A percentile compares a stretch with the other conserved stretches of the same genome.
Conservation (phyloP, 2,329 filamentous ascomycete genomes). For the Aspergillus ochraceus region DNA sequence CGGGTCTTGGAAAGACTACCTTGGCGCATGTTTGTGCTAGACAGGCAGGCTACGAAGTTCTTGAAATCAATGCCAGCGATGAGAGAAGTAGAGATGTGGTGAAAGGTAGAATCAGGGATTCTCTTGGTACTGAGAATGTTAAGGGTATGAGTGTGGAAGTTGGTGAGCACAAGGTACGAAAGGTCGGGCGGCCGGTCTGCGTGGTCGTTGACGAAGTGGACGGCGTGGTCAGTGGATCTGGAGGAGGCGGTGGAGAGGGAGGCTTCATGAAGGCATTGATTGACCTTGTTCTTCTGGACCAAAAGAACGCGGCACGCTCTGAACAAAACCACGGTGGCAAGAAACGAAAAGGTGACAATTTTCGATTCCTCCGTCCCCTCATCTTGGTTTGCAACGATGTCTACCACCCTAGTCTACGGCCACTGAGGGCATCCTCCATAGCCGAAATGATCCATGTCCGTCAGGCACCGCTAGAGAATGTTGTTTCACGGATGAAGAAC, state of each 20-base stretch:
- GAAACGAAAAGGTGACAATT: conserved; percentile 76
- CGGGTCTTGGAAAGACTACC: conserved; percentile 93
- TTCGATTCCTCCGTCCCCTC: conserved; percentile 80
- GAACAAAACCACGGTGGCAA: conserved; percentile 28
- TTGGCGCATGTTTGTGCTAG: conserved; percentile 92
- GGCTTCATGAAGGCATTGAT: conserved; percentile 95
- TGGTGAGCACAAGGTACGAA: conserved; percentile 56
- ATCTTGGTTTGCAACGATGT: conserved; percentile 97
- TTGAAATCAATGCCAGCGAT: conserved; percentile 98
- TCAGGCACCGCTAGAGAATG: conserved; percentile 82
- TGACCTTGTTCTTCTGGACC: conserved; percentile 81
- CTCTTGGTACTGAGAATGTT: conserved; percentile 90
- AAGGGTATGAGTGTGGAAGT: conserved; percentile 60
- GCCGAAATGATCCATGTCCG: conserved; percentile 92
- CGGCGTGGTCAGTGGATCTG: conserved; percentile 80
- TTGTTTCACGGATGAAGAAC: conserved; percentile 74
- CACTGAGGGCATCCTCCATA: conserved; percentile 77
- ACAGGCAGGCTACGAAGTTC: conserved; percentile 92
- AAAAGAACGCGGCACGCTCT: conserved; percentile 65
- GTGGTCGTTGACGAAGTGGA: conserved; percentile 97
- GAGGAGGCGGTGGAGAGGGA: conserved; percentile 71
- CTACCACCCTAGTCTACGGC: conserved; percentile 85
- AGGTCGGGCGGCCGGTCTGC: conserved; percentile 81
- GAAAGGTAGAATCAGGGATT: conserved; percentile 85
- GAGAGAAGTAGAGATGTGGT: conserved; percentile 89